Percentiles rank a stretch among this genome's conserved stretches.
Evolutionary conservation across 768 basidiomycete genomes (phyloP).

Genomic region (Dioszegia crocea): DNA sequence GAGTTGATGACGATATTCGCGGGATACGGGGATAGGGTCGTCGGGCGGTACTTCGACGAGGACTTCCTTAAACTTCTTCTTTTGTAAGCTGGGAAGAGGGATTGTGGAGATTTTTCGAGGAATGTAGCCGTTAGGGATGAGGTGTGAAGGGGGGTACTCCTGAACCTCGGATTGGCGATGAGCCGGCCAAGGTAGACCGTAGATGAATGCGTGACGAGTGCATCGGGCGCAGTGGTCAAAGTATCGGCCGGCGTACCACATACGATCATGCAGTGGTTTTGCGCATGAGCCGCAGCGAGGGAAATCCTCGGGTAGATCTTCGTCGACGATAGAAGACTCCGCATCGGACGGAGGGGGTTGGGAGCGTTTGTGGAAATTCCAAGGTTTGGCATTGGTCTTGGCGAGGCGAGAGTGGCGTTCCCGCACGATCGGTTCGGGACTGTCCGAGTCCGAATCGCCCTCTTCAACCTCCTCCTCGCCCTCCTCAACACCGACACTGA

Average conservation of each 20-base stretch:
- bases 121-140: slow-evolving; percentile 34
- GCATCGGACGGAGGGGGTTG: slow-evolving; percentile 8
- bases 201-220: slow-evolving; percentile 38
- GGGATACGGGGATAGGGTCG: background rate
- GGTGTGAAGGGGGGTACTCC: slow-evolving; percentile 40
- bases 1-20: background rate
- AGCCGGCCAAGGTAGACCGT: slow-evolving; percentile 40
- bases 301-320: slow-evolving; percentile 30
- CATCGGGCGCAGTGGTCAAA: slow-evolving; percentile 42
- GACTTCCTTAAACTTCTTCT: slow-evolving; percentile 24
- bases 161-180: slow-evolving; percentile 31
- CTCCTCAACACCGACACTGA: background rate
- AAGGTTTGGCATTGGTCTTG: slow-evolving; percentile 24
- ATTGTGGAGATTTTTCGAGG: slow-evolving; percentile 27
- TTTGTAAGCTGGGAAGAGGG: slow-evolving; percentile 32
- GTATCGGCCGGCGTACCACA: slow-evolving; percentile 35
- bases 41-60: slow-evolving; percentile 7
- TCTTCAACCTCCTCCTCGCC: background rate
- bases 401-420: slow-evolving; percentile 18
- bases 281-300: slow-evolving; percentile 38
- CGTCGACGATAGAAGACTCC: slow-evolving; percentile 16
- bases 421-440: slow-evolving; percentile 7
- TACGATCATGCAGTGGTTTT: slow-evolving; percentile 28
- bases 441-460: slow-evolving; percentile 1
- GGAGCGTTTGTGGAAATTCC: slow-evolving; percentile 19